Evolutionary conservation across 2,329 filamentous ascomycete species (phyloP).

Genomic region (Colletotrichum ledebouriae): DNA sequence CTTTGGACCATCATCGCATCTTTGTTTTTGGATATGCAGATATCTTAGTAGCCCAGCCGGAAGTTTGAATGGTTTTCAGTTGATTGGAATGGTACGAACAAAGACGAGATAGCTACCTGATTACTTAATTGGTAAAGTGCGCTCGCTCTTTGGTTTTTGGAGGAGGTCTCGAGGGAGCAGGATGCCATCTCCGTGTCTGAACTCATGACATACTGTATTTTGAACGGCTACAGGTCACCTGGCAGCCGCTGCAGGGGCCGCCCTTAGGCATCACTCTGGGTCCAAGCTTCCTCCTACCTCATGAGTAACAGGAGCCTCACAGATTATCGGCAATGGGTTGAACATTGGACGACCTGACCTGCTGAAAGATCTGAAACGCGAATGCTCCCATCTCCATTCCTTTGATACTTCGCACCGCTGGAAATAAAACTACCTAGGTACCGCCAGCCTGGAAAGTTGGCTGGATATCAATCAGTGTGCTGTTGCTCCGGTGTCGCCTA

Average conservation of each 20-base stretch:
- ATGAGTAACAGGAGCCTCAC: slow-evolving; percentile 12
- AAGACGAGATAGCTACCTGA: too few species aligned
- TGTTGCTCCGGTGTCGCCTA: too few species aligned
- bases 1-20: too few species aligned
- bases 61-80: too few species aligned
- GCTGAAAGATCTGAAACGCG: slow-evolving; percentile 32
- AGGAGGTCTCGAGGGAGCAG: too few species aligned
- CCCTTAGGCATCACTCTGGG: slow-evolving; percentile 25
- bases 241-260: slow-evolving; percentile 27
- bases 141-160: too few species aligned
- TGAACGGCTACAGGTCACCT: slow-evolving; percentile 26
- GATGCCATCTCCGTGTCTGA: too few species aligned
- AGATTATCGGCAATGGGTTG: slow-evolving; percentile 16
- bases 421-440: neutral
- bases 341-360: slow-evolving; percentile 15
- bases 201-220: slow-evolving; percentile 17
- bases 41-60: too few species aligned
- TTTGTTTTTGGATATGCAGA: too few species aligned
- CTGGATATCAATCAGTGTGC: too few species aligned
- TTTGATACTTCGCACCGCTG: slow-evolving; percentile 2
- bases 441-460: neutral
- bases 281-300: neutral
- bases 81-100: too few species aligned
- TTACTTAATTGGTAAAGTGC: too few species aligned
- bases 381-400: slow-evolving; percentile 19